Base-by-base conservation (phyloP, 768 basidiomycete species). In the Strobilomyces confusus region DNA sequence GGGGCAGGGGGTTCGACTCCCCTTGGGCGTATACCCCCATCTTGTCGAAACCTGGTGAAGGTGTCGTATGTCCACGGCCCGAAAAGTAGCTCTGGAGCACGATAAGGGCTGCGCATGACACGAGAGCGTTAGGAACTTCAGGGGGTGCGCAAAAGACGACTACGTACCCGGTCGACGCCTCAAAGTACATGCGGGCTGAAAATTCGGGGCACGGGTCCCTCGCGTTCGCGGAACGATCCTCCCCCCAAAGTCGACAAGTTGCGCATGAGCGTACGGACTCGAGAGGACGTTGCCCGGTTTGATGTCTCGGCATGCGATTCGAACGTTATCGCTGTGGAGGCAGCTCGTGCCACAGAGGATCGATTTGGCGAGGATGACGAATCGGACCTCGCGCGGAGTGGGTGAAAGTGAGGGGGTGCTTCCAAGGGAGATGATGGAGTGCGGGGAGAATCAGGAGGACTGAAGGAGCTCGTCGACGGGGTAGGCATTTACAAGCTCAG, bases 41-140 rank as follows among this genome's bases (percentile, higher is more conserved):
- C 26, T 26, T 26, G 26, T 26, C 8, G 26, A 26, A 26, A 26
- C 26, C 26, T 72, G 0, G 86, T 84, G 45, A 73, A 72, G 0
- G 90, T 76, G 55, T 90, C 79, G 70, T 98, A 97, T 14, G 70
- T 65, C n/a, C 77, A 73, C 0, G 86, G 73, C 0, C 86, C 87
- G 55, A 95, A 95, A 17, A 98, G 77, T 1, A 98, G 79, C 66
- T 98, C 95, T 0, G 93, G 93, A 0, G 94, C 87, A 20, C 92
- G 84, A 66, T 93, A 94, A 0, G 86, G 78, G 9, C 93, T 95
- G 26, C 26, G 56, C 2, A 5, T 52, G 50, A 30, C 23, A 34
- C 9, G 40, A 45, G 44, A 26, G 23, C 40, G 32, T 34, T 40
- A 32, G 5, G 51, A 6, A 26, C 26, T 26, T 26, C 26, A 26